phyloP scores from a whole-genome alignment of 768 basidiomycete genomes.

The Suillus alpinus region DNA sequence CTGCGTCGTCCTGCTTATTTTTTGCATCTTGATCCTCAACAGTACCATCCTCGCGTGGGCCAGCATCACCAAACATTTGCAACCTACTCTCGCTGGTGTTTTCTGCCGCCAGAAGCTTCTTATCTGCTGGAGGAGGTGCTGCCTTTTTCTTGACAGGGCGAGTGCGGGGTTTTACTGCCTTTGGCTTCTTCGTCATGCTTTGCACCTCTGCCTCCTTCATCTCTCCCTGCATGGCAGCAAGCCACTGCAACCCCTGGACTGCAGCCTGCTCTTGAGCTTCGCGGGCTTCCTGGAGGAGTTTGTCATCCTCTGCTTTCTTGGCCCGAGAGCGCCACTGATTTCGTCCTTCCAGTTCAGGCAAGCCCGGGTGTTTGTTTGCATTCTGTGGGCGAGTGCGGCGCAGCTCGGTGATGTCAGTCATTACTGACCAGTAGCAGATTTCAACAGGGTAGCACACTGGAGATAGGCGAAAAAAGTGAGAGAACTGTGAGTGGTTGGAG shows the following conservation, averaged over 20 bases:
- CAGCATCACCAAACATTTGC: no score
- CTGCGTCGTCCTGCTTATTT: no score
- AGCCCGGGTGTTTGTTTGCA: conserved; percentile 5
- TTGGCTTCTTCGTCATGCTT: not conserved
- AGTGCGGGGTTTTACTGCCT: conserved; percentile 3
- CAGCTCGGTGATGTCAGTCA: not conserved
- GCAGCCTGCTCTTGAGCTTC: not conserved
- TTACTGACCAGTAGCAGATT: conserved; percentile 14
- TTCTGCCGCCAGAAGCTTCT: not conserved
- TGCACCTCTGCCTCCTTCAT: not conserved
- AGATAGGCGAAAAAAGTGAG: no score
- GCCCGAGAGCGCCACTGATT: conserved; percentile 8
- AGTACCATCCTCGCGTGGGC: no score
- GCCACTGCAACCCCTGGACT: not conserved
- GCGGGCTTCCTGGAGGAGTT: not conserved
- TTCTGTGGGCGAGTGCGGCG: conserved; percentile 1
- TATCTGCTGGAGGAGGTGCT: not conserved
- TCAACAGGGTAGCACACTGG: no score
- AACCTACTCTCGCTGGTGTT: no score
- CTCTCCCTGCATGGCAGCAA: conserved; percentile 5
- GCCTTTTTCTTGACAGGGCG: not conserved
- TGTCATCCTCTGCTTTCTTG: conserved; percentile 9
- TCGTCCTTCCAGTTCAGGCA: conserved; percentile 1
- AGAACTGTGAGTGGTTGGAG: no score
- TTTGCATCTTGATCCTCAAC: no score